A percentile compares a stretch with the other conserved stretches of the same genome.
Evolutionary conservation across 768 basidiomycete genomes (phyloP).

Genomic region (Lentinula sp.): DNA sequence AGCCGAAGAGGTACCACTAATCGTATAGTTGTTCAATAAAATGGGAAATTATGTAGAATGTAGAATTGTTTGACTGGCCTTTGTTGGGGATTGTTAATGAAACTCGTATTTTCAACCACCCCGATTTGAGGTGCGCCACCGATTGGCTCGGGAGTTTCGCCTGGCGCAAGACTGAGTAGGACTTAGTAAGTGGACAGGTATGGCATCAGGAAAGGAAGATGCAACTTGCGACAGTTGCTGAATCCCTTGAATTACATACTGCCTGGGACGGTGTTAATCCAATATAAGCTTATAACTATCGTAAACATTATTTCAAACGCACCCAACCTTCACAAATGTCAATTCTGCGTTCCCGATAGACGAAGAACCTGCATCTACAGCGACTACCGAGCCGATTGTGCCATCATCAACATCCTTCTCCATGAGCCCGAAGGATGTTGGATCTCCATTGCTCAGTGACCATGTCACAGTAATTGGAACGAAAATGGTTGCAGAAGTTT

Average conservation of each 20-base stretch:
- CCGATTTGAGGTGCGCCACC: not conserved
- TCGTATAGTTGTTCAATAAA: too few relatives aligned
- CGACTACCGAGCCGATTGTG: not conserved
- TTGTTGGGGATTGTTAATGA: not conserved
- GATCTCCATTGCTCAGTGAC: not conserved
- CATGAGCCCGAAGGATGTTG: not conserved
- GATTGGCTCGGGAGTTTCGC: not conserved
- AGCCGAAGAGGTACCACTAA: not conserved
- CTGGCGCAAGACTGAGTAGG: not conserved
- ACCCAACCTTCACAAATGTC: not conserved
- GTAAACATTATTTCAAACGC: not conserved
- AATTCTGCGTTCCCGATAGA: not conserved
- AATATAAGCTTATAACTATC: not conserved
- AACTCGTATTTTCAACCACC: not conserved
- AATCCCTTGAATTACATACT: not conserved
- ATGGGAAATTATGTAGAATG: not conserved
- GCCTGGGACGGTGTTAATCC: not conserved
- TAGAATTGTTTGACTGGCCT: not conserved
- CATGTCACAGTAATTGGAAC: not conserved
- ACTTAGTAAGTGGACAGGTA: not conserved
- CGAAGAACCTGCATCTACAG: not conserved
- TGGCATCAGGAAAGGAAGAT: not conserved
- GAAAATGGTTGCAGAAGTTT: not conserved
- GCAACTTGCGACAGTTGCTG: not conserved
- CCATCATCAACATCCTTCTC: not conserved